Conservation (phyloP, 441 rosid species). For the Breynia disticha region DNA sequence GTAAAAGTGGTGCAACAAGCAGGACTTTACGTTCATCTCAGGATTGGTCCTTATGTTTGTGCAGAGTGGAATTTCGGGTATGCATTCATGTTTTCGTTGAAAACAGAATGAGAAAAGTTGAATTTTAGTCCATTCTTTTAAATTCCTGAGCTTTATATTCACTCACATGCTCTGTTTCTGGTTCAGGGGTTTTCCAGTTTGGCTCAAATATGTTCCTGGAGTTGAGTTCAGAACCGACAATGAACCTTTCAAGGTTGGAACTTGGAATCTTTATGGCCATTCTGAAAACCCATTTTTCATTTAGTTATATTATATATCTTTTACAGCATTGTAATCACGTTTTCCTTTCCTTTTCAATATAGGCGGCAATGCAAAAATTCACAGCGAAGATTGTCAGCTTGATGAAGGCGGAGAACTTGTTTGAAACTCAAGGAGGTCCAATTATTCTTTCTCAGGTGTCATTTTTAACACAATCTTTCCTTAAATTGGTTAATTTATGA, state of each 20-base stretch:
- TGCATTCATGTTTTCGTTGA: not conserved
- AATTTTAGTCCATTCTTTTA: conserved; percentile 32
- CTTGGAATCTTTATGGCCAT: not conserved
- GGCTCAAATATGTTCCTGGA: conserved; percentile 89
- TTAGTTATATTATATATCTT: too few species aligned
- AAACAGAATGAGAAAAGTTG: conserved; percentile 29
- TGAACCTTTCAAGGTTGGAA: conserved; percentile 73
- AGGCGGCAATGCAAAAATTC: conserved; percentile 65
- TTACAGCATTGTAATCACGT: too few species aligned
- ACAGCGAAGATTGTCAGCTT: conserved; percentile 70
- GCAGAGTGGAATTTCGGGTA: conserved; percentile 99
- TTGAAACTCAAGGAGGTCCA: conserved; percentile 90
- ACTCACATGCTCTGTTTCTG: conserved; percentile 7
- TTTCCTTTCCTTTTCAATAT: conserved; percentile 10
- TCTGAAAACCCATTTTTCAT: not conserved
- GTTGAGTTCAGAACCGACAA: conserved; percentile 82
- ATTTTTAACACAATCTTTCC: not conserved
- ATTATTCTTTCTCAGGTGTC: conserved; percentile 84
- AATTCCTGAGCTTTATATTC: too few species aligned
- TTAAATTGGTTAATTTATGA: conserved; percentile 5
- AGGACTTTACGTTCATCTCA: conserved; percentile 81
- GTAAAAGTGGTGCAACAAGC: conserved; percentile 71
- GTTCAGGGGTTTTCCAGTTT: conserved; percentile 90
- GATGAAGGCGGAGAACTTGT: conserved; percentile 81
- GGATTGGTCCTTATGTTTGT: conserved; percentile 92